Conservation (phyloP, 2,329 filamentous ascomycete species). For the Furcasterigmium sp. region DNA sequence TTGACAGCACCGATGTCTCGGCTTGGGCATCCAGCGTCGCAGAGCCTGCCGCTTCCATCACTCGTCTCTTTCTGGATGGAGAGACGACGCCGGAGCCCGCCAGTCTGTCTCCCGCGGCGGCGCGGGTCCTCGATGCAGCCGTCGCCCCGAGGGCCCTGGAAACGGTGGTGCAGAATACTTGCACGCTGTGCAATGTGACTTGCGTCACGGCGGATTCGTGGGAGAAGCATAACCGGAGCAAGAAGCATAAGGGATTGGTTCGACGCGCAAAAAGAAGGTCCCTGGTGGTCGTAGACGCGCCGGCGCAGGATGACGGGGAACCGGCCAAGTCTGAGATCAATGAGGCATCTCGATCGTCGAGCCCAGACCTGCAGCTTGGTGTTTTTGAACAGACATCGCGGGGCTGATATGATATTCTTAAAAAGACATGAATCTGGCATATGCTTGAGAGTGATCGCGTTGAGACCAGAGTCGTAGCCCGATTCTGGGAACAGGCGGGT, state of each 20-base stretch:
- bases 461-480: too few relatives aligned
- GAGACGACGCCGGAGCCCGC: conserved; percentile 46
- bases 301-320: neutral
- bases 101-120: conserved; percentile 41
- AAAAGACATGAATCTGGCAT: too few relatives aligned
- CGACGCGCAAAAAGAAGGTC: conserved; percentile 31
- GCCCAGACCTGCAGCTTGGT: neutral
- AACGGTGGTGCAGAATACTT: conserved; percentile 53
- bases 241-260: conserved; percentile 25
- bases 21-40: conserved; percentile 61
- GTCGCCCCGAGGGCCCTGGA: conserved; percentile 41
- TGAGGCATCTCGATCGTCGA: neutral
- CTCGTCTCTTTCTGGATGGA: conserved; percentile 56
- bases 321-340: neutral
- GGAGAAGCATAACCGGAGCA: conserved; percentile 31
- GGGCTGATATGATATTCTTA: too few relatives aligned
- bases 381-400: neutral
- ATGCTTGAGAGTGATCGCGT: too few relatives aligned
- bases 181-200: conserved; percentile 67
- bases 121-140: conserved; percentile 49
- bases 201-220: conserved; percentile 48
- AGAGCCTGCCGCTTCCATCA: conserved; percentile 57
- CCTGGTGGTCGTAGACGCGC: conserved; percentile 21
- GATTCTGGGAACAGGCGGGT: too few relatives aligned
- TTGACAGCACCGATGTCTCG: conserved; percentile 70